Evolutionary conservation across 805 yeast species (phyloP).

Genomic region (Metschnikowia hibisci): DNA sequence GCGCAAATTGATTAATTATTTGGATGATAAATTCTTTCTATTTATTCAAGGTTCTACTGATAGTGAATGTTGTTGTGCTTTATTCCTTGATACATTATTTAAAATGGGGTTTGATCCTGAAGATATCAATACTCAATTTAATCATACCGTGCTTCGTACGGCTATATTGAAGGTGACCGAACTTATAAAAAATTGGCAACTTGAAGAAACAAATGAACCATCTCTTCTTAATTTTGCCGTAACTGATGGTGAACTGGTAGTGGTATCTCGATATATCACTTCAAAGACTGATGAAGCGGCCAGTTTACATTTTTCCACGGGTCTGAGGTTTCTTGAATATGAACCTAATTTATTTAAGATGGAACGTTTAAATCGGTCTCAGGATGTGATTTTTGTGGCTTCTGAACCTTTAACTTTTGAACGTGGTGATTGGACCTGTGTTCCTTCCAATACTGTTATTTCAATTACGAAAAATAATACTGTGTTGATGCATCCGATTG

Average conservation of each 20-base stretch:
- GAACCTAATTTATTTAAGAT: conserved; percentile 89
- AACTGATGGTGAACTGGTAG: conserved; percentile 85
- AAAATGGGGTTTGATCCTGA: conserved; percentile 73
- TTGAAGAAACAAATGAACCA: conserved; percentile 58
- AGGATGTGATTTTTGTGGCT: conserved; percentile 94
- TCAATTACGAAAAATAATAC: conserved; percentile 77
- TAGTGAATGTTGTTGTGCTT: conserved; percentile 91
- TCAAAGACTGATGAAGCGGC: conserved; percentile 94
- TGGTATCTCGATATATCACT: conserved; percentile 83
- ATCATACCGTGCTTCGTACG: conserved; percentile 55
- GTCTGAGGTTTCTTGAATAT: conserved; percentile 84
- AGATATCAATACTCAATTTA: conserved; percentile 31
- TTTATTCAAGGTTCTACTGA: conserved; percentile 92
- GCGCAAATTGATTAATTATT: conserved; percentile 62
- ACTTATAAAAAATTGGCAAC: conserved; percentile 75
- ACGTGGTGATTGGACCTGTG: conserved; percentile 95
- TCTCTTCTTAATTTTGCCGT: conserved; percentile 90
- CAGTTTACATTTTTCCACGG: conserved; percentile 89
- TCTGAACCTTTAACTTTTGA: conserved; percentile 96
- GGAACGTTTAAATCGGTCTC: conserved; percentile 91
- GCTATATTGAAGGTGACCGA: conserved; percentile 75
- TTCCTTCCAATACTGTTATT: conserved; percentile 85
- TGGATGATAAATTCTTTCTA: conserved; percentile 76
- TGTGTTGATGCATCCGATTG: conserved; percentile 84
- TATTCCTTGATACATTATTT: conserved; percentile 72